A percentile compares a stretch with the other conserved stretches of the same genome.
Conservation (phyloP, 2,329 filamentous ascomycete species). For the Alternaria gansuensis region DNA sequence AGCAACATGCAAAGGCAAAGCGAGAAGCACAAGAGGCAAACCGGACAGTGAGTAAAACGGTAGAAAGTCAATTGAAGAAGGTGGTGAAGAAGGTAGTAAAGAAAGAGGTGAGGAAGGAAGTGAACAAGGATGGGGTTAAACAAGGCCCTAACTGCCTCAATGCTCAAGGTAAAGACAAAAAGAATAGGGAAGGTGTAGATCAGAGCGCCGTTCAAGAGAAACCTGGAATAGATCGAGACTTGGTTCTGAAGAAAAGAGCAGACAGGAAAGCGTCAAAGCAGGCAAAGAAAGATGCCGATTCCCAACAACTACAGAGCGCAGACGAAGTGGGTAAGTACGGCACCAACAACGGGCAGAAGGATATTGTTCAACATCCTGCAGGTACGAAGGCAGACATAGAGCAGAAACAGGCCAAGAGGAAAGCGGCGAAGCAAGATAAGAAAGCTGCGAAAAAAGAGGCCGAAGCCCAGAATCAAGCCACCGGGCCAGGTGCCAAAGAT, state of each 20-base stretch:
- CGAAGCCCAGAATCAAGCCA: not conserved
- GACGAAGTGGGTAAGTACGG: not conserved
- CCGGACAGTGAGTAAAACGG: not conserved
- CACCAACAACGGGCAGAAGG: not conserved
- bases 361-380: not conserved
- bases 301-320: not conserved
- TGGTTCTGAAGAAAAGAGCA: not conserved
- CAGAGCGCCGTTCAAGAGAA: not conserved
- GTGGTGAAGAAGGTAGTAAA: not conserved
- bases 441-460: not conserved
- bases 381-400: not conserved
- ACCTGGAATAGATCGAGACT: not conserved
- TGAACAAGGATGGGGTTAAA: not conserved
- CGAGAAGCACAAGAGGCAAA: slow-evolving; percentile 2
- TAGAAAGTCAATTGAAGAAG: not conserved
- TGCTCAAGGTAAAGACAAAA: not conserved
- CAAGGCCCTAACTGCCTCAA: not conserved
- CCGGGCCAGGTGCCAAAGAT: not conserved
- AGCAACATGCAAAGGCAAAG: not conserved
- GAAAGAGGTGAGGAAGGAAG: too few species aligned
- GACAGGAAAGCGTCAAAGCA: not conserved
- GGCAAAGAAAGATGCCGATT: not conserved
- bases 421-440: not conserved
- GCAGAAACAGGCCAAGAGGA: not conserved
- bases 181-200: not conserved